Conservation (phyloP, 768 basidiomycete species). For the Gyrodon lividus region DNA sequence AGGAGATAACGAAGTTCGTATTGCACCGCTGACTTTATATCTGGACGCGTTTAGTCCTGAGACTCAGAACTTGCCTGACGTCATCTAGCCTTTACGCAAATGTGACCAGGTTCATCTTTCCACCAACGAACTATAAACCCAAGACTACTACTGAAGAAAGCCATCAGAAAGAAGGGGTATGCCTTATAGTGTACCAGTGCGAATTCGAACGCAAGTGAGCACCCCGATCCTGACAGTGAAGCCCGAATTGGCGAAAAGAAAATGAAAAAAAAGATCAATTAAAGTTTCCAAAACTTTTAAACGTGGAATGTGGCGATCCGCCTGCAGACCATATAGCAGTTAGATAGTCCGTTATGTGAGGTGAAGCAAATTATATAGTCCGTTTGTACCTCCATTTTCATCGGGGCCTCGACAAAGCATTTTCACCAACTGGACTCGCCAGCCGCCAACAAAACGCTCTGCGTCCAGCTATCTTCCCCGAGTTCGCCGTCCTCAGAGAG, state of each 20-base stretch:
- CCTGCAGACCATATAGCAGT: slow-evolving; percentile 30
- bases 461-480: slow-evolving; percentile 67
- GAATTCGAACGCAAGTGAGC: not conserved
- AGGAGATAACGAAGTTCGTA: not conserved
- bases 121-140: not conserved
- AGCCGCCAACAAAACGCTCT: slow-evolving; percentile 71
- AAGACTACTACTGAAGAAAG: not conserved
- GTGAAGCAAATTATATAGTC: slow-evolving; percentile 9
- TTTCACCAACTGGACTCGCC: slow-evolving; percentile 42
- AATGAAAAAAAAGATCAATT: slow-evolving; percentile 2
- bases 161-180: slow-evolving; percentile 21
- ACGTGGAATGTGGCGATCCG: slow-evolving; percentile 23
- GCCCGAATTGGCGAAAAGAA: slow-evolving; percentile 2
- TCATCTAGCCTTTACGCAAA: slow-evolving; percentile 19
- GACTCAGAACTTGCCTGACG: slow-evolving; percentile 17
- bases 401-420: not conserved
- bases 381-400: slow-evolving; percentile 1
- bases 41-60: not conserved
- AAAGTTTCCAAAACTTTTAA: slow-evolving; percentile 4
- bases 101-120: too few species aligned
- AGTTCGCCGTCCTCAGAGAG: slow-evolving; percentile 38
- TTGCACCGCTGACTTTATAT: slow-evolving; percentile 9
- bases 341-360: slow-evolving; percentile 18
- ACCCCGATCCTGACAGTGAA: not conserved
- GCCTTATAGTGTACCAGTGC: slow-evolving; percentile 15